Evolutionary conservation across 495 filamentous ascomycete species (phyloP), one percentile per base, ranked within the genome.

Genomic region (Rhizodiscina lignyota): DNA sequence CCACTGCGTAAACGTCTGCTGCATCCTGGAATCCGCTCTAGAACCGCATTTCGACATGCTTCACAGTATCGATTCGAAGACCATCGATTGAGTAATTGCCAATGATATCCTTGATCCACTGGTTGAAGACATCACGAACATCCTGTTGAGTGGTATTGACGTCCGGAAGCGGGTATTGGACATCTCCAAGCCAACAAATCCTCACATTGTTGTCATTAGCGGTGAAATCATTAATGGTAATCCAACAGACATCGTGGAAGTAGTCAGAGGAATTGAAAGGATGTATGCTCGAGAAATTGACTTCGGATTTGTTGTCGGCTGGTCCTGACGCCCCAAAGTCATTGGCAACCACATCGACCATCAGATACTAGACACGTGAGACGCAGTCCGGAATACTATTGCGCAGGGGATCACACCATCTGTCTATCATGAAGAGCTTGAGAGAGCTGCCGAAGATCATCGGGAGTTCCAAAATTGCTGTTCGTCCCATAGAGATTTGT

Each of bases 271-370:
- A 54, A 44, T 77, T 69, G 58, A 85, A 87, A 5, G 77, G 73
- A 21, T 61, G n/a, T n/a, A n/a, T n/a, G n/a, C n/a, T n/a, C n/a
- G n/a, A n/a, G n/a, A n/a, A n/a, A n/a, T n/a, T n/a, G n/a, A n/a
- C n/a, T n/a, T n/a, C n/a, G n/a, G n/a, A n/a, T n/a, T n/a, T n/a
- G n/a, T n/a, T n/a, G n/a, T n/a, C n/a, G n/a, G 62, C 56, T 17
- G 63, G 52, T 2, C 76, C 74, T 18, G 59, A 51, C 42, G 72
- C 72, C 18, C 74, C 80, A 64, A 84, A 71, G 46, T 89, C 78
- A 49, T 89, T 89, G 13, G 75, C 68, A 6, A 84, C 79, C 0
- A 84, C 63, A 42, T 86, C 80, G 18, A 83, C 70, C 80, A 85
- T 85, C 20, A 84, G 58, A 34, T 74, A 78, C 43, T 49, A 23